These are phyloP conservation scores for Amanita inopinata DNA, from an alignment of 768 basidiomycete species.

Conservation along the genomic window DNA sequence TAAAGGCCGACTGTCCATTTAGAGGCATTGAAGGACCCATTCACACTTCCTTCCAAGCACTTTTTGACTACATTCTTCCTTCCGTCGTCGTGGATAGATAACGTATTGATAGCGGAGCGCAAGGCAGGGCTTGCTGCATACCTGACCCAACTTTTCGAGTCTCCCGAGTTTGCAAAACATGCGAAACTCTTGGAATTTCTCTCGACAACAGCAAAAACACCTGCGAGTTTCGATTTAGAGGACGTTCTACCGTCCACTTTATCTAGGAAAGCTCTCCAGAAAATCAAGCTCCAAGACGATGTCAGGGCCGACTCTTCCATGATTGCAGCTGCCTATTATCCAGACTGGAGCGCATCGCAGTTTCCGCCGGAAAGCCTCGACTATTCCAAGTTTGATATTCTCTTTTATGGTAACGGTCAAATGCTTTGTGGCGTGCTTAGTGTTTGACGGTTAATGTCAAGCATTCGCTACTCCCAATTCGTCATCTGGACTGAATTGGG, in stretches of 20 bases:
- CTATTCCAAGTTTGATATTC: constrained; percentile 50
- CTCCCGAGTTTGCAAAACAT: constrained; percentile 25
- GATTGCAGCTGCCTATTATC: constrained; percentile 38
- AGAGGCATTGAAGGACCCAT: constrained; percentile 28
- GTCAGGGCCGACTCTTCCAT: constrained; percentile 17
- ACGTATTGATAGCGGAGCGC: constrained; percentile 40
- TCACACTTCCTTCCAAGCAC: constrained; percentile 39
- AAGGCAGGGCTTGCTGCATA: constrained; percentile 37
- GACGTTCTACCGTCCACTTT: constrained; percentile 41
- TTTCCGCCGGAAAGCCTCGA: constrained; percentile 42
- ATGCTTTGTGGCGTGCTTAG: constrained; percentile 5
- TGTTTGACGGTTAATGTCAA: constrained; percentile 14
- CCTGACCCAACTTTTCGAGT: constrained; percentile 27
- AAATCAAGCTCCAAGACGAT: constrained; percentile 18
- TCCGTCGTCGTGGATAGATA: constrained; percentile 46
- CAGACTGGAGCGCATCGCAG: constrained; percentile 37
- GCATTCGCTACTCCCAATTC: constrained; percentile 67
- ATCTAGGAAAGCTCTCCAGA: constrained; percentile 20
- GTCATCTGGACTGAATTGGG: constrained; percentile 40
- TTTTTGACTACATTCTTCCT: constrained; percentile 36
- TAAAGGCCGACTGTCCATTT: not conserved
- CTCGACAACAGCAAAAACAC: constrained; percentile 14
- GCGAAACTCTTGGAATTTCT: constrained; percentile 31
- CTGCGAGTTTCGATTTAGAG: constrained; percentile 28
- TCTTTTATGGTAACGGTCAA: not conserved